Evolutionary conservation across 2,329 filamentous ascomycete species (phyloP), one percentile per base, ranked within the genome.

Genomic region (Colletotrichum tropicicola): DNA sequence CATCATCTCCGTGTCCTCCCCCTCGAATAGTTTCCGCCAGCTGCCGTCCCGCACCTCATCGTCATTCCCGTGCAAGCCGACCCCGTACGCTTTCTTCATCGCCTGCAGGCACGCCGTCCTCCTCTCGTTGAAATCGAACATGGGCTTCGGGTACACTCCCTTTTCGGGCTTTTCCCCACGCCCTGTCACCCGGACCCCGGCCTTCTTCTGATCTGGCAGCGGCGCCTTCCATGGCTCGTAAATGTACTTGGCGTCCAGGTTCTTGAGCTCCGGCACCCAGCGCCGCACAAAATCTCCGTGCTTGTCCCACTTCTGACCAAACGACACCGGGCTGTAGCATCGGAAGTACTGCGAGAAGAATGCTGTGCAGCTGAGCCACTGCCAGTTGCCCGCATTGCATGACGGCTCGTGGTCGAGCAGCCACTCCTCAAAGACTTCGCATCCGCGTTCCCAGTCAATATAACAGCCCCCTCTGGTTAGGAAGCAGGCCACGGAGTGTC

Each of bases 191-290:
- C 86, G 73, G 54, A 92, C 90, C 0, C 88, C 86, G 60, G 91
- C 92, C 71, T 84, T 88, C 73, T 87, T 91, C 78, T 92, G 89
- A 60, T 93, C 91, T 19, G 77, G 77, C 39, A 89, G 82, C 2
- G 89, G 88, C 43, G 91, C 90, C 72, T 90, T 93, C 89, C 91
- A 92, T 6, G 92, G 92, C 80, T 94, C 91, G 69, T 93, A 94
- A 30, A 94, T 92, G 71, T 86, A 92, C 75, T 91, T 93, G 56
- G 84, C 83, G 13, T 89, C 83, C 67, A 91, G 82, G 0, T 82
- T 71, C 61, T 78, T 81, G 39, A 94, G 77, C 74, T 94, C 91
- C 0, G 92, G 91, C 0, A 91, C 86, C 76, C 87, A 94, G 39
- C 79, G 81, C 23, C 87, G 80, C 48, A 94, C 85, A 64, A 92